Base-by-base conservation (phyloP, 352 stramenopile species). In the Globisporangium camurandrum region DNA sequence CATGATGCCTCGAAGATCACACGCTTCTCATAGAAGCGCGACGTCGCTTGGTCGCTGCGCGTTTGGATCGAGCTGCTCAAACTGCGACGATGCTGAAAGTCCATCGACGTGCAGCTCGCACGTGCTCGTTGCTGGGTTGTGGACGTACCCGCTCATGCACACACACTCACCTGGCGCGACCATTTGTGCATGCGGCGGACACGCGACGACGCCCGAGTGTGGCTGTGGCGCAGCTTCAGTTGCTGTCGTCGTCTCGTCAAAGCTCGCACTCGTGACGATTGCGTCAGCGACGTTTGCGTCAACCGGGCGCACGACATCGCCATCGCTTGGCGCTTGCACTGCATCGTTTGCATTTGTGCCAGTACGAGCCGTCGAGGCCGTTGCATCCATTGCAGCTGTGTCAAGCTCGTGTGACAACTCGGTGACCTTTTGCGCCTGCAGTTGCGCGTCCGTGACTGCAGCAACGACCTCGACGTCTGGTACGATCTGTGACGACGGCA, bases 91-190 rank as follows among this genome's bases (percentile, higher is more conserved):
- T 22, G 39, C 40, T 44, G 41, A 12, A 14, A 19, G 22, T 7
- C 8, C 22, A 16, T 42, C 31, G 31, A 20, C 31, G 8, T 56
- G 54, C 11, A 69, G 57, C 6, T 82, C 64, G n/a, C 71, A 84
- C 31, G 23, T 49, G 17, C 41, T 61, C 4, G 50, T 65, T 22
- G 49, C 19, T 22, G 41, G 27, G 27, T 69, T 74, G 3, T 62
- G 37, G 22, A 69, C 59, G 42, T 70, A 86, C 2, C 64, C 69
- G 11, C 36, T 49, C 9, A 69, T 50, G 39, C 72, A 81, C 50
- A 78, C 72, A 45, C 72, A 84, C 12, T 69, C 46, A 1, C 68
- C 71, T 4, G 72, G 39, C 14, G 26, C 53, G 17, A 56, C 56
- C 9, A 57, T 41, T 5, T 63, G 51, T 1, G 75, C 56, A 43